Conservation (phyloP, 306 rosid genomes). For the Fagus crenata region DNA sequence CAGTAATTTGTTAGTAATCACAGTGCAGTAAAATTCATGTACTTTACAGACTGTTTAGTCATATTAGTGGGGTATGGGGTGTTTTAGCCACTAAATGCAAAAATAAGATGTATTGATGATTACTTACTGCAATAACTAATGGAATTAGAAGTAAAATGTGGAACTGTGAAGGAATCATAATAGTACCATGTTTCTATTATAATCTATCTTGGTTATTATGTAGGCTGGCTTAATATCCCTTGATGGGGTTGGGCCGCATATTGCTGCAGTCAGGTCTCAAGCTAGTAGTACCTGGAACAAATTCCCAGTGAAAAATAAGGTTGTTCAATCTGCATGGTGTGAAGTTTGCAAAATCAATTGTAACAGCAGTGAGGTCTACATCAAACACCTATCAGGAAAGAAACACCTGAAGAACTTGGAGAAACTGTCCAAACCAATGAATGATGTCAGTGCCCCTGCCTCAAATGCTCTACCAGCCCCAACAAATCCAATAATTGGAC, state of each 20-base stretch:
- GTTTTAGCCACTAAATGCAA: neutral
- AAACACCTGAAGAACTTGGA: slow-evolving; percentile 59
- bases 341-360: slow-evolving; percentile 62
- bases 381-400: slow-evolving; percentile 56
- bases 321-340: slow-evolving; percentile 58
- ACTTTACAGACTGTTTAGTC: neutral
- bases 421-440: slow-evolving; percentile 36
- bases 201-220: slow-evolving; percentile 15
- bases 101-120: neutral
- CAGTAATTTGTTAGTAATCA: neutral
- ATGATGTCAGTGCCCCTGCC: neutral
- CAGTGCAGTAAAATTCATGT: no score
- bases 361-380: slow-evolving; percentile 53
- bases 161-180: neutral
- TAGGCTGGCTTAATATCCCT: slow-evolving; percentile 52
- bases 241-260: slow-evolving; percentile 38
- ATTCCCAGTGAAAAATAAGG: slow-evolving; percentile 42
- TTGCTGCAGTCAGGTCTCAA: slow-evolving; percentile 44
- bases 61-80: neutral
- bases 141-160: neutral
- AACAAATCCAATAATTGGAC: slow-evolving; percentile 36
- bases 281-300: slow-evolving; percentile 38
- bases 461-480: slow-evolving; percentile 18
- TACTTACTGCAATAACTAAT: neutral
- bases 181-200: neutral